These are phyloP conservation scores for Glycine soja DNA, from an alignment of 306 rosid genomes.

Conservation along the genomic window DNA sequence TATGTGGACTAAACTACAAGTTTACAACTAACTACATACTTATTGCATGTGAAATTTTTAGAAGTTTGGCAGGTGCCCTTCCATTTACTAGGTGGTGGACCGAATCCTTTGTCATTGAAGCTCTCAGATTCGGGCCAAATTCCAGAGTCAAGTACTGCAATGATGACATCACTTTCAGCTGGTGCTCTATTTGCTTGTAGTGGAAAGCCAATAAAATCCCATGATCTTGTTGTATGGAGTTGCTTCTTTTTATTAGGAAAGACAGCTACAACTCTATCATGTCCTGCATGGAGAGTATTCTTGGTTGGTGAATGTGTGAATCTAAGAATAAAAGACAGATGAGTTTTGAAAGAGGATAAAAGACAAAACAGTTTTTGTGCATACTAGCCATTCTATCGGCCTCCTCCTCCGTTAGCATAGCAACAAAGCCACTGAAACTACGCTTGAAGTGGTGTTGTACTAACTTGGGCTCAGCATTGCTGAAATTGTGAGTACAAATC, in stretches of 20 bases:
- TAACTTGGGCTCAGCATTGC: constrained; percentile 33
- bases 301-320: background rate
- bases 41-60: constrained; percentile 57
- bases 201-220: constrained; percentile 66
- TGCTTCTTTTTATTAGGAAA: constrained; percentile 48
- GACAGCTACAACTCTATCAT: constrained; percentile 63
- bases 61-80: constrained; percentile 56
- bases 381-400: constrained; percentile 50
- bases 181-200: constrained; percentile 25
- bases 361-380: background rate
- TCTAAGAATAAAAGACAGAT: background rate
- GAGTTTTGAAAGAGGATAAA: background rate
- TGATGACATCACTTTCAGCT: constrained; percentile 51
- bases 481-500: constrained; percentile 18
- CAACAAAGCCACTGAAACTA: constrained; percentile 61
- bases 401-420: constrained; percentile 50
- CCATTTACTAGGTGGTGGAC: constrained; percentile 71
- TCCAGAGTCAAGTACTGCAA: constrained; percentile 60
- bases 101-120: constrained; percentile 53
- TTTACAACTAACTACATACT: constrained; percentile 44
- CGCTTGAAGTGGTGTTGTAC: constrained; percentile 47
- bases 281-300: constrained; percentile 37
- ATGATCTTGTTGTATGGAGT: constrained; percentile 65
- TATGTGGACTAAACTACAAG: background rate
- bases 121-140: constrained; percentile 64